These are phyloP conservation scores for Hortaea werneckii DNA, from an alignment of 2,329 filamentous ascomycete genomes.

Conservation along the genomic window DNA sequence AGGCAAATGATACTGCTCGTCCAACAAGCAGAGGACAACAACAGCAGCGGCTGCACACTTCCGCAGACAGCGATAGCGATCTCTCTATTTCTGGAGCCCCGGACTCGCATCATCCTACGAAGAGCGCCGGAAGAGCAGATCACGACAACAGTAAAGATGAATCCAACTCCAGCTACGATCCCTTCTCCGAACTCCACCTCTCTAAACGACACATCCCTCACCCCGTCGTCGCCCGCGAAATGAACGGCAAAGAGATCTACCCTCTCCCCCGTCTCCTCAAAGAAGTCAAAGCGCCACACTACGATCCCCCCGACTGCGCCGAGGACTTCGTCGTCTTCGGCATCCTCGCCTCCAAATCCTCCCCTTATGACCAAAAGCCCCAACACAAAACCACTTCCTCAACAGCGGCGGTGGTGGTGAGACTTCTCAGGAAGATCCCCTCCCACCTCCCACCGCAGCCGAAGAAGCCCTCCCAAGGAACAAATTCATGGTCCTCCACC, in stretches of 20 bases:
- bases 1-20: too few species aligned
- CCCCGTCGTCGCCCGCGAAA: constrained; percentile 63
- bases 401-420: neutral
- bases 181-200: constrained; percentile 76
- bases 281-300: constrained; percentile 72
- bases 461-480: constrained; percentile 34
- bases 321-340: constrained; percentile 84
- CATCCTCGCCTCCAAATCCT: constrained; percentile 79
- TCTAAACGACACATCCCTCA: constrained; percentile 77
- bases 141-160: neutral
- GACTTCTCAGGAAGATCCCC: constrained; percentile 16
- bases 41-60: neutral
- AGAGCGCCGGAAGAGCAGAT: neutral
- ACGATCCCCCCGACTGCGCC: constrained; percentile 69
- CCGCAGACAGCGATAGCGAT: constrained; percentile 8
- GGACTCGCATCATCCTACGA: neutral
- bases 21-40: neutral
- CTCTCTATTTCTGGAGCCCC: constrained; percentile 5
- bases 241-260: constrained; percentile 68
- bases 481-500: constrained; percentile 86
- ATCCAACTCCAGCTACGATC: constrained; percentile 53
- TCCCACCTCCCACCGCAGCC: too few species aligned
- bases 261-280: constrained; percentile 71
- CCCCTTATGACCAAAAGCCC: constrained; percentile 55
- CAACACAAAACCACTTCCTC: constrained; percentile 31